phyloP scores from a whole-genome alignment of 2,329 filamentous ascomycete species.

The Curvularia sp. region DNA sequence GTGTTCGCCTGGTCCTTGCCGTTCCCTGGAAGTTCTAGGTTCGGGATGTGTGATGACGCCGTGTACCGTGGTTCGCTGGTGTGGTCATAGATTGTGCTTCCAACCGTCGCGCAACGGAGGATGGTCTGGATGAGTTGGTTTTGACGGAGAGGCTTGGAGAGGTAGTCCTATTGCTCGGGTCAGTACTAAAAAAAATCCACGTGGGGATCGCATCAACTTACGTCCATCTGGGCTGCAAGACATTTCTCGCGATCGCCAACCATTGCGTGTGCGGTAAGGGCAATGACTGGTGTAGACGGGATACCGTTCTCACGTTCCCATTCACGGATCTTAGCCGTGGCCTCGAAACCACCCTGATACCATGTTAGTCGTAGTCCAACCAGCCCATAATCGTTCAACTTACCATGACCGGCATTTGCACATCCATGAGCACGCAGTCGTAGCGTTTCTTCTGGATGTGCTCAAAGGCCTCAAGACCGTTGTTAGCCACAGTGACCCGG shows the following conservation, averaged over 20 bases:
- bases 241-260: conserved; percentile 97
- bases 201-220: conserved; percentile 29
- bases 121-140: conserved; percentile 98
- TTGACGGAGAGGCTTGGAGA: conserved; percentile 95
- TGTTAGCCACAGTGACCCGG: conserved; percentile 89
- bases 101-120: conserved; percentile 92
- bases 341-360: conserved; percentile 86
- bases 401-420: conserved; percentile 99
- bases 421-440: conserved; percentile 98
- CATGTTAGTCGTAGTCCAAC: conserved; percentile 49
- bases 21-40: conserved; percentile 10
- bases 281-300: conserved; percentile 91
- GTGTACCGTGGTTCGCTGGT: conserved; percentile 15
- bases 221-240: conserved; percentile 97
- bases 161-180: conserved; percentile 70
- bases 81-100: conserved; percentile 81
- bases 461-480: conserved; percentile 91
- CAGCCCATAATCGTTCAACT: conserved; percentile 40
- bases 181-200: conserved; percentile 10
- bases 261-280: conserved; percentile 97
- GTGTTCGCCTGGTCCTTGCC: conserved; percentile 6
- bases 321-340: conserved; percentile 93
- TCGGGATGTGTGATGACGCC: conserved; percentile 17
- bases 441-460: conserved; percentile 91
- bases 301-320: conserved; percentile 84